Conservation (phyloP, 139 green algal genomes). For the Chlamydomonas schloesseri region DNA sequence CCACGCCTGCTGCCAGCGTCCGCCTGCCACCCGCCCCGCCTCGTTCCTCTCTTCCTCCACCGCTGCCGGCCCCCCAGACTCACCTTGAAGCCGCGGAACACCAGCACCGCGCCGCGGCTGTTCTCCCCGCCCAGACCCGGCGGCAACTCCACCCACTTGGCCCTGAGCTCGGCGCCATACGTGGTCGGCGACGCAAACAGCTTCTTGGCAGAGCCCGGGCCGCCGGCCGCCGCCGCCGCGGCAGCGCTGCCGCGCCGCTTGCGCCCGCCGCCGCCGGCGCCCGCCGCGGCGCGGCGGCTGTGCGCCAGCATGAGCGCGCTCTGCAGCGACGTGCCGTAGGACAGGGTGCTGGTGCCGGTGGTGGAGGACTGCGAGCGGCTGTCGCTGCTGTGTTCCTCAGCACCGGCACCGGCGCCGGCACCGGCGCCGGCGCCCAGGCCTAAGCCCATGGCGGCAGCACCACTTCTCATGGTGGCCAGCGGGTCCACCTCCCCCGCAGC, state of each 20-base stretch:
- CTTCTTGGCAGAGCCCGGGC: not conserved
- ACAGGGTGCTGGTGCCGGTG: not conserved
- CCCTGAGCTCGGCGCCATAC: constrained; percentile 27
- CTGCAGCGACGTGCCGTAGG: not conserved
- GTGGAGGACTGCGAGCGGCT: not conserved
- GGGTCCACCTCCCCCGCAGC: too few species aligned
- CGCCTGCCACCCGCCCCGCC: too few species aligned
- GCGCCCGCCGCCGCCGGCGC: not conserved
- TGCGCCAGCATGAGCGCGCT: not conserved
- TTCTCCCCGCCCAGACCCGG: not conserved
- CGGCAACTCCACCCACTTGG: constrained; percentile 25
- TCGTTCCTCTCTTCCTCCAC: too few species aligned
- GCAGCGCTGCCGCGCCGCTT: too few species aligned
- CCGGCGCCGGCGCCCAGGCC: too few species aligned
- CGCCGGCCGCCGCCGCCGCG: too few species aligned
- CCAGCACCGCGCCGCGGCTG: constrained; percentile 11
- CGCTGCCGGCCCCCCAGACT: not conserved
- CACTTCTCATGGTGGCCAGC: too few species aligned
- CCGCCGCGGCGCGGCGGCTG: not conserved
- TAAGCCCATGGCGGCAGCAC: too few species aligned
- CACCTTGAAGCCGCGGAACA: constrained; percentile 29
- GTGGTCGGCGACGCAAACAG: constrained; percentile 17
- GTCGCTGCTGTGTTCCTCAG: not conserved
- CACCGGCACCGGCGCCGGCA: too few species aligned
- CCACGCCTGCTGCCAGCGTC: too few species aligned